Base-by-base conservation (phyloP, 1,139 yeast species). In the Yamadazyma dendronema region DNA sequence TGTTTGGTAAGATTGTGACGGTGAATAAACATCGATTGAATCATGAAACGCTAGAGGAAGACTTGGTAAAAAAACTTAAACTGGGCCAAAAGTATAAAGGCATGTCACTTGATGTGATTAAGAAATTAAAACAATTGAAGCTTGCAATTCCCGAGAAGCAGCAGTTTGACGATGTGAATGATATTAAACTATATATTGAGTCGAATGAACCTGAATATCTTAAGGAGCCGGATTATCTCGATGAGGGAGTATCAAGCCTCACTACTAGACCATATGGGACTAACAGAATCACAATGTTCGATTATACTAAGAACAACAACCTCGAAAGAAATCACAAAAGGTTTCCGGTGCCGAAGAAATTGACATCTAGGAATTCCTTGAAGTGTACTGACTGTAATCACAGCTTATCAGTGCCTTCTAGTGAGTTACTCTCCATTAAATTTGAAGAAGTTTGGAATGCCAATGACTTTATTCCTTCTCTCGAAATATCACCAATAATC, bases 391-490 rank as follows among this genome's bases (percentile, higher is more conserved):
- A 47, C 21, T 69, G 75, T 47, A 53, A 52, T 35, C 56, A 57
- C 4, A 40, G 44, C 10, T 43, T 69, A 9, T 41, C 53, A 17
- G 38, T 50, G 12, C 72, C 72, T 3, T 47, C 53, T 14, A 49
- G 52, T 2, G 62, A 58, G 8, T 21, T 60, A 35, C 34, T 49
- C 4, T 64, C 68, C 3, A 55, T 62, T 41, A 67, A 67, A 38
- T 58, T 56, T 38, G 37, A 47, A 11, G 49, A 52, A 16, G 61
- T 57, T 40, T 65, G 61, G 50, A 57, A 60, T 40, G 72, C 73
- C 3, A 45, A 57, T 10, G 74, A 68, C 28, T 57, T 52, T 22
- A 33, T 67, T 36, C 74, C 74, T 3, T 38, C 49, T 3, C 35
- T 64, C 2, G 49, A 48, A 11, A 39, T 46, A 10, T 33, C 46